These are phyloP conservation scores for Fusarium decemcellulare DNA, from an alignment of 2,329 filamentous ascomycete species.

Conservation along the genomic window DNA sequence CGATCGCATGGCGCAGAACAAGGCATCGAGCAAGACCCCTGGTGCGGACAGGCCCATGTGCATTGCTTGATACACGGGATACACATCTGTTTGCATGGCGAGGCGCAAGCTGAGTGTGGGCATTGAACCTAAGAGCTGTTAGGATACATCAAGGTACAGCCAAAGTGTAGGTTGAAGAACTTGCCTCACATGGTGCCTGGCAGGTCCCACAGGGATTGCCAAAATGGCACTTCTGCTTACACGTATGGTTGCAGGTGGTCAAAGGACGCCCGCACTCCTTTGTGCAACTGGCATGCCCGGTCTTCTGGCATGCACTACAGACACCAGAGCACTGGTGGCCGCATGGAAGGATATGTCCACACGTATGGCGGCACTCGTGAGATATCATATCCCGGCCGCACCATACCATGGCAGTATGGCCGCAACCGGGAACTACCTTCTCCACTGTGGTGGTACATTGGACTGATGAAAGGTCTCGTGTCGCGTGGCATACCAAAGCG, in stretches of 20 bases:
- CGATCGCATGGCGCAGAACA: slow-evolving; percentile 77
- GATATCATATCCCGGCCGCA: slow-evolving; percentile 19
- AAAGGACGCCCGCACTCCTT: slow-evolving; percentile 63
- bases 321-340: slow-evolving; percentile 50
- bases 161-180: too few species aligned
- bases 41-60: slow-evolving; percentile 68
- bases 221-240: slow-evolving; percentile 46
- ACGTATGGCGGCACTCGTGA: slow-evolving; percentile 24
- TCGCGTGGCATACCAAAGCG: slow-evolving; percentile 19
- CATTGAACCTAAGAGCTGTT: slow-evolving; percentile 59
- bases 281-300: slow-evolving; percentile 1
- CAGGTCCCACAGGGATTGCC: slow-evolving; percentile 61
- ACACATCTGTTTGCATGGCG: slow-evolving; percentile 70
- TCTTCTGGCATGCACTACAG: slow-evolving; percentile 21
- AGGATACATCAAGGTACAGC: not conserved
- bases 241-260: slow-evolving; percentile 70
- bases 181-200: slow-evolving; percentile 66
- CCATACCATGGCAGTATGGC: slow-evolving; percentile 4
- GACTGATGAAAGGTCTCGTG: not conserved
- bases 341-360: slow-evolving; percentile 54
- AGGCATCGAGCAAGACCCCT: slow-evolving; percentile 64
- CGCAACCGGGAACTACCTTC: slow-evolving; percentile 20
- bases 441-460: slow-evolving; percentile 10
- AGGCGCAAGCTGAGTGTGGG: slow-evolving; percentile 67
- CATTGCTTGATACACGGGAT: slow-evolving; percentile 67